phyloP scores from a whole-genome alignment of 495 filamentous ascomycete genomes.

The Lepidopterella palustris region DNA sequence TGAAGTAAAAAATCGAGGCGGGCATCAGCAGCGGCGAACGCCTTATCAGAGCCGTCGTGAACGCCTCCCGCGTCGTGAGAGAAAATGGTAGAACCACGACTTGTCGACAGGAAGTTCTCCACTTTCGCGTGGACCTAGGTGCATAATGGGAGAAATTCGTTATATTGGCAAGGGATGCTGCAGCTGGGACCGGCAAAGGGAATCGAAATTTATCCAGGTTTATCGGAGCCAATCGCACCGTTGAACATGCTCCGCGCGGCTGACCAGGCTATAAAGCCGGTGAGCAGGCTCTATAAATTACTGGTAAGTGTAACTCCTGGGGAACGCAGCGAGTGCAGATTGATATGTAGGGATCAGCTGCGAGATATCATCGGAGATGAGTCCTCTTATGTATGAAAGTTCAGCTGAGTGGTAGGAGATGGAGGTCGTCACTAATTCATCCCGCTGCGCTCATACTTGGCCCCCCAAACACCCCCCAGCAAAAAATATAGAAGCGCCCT shows the following conservation, averaged over 20 bases:
- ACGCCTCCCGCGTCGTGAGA: not conserved
- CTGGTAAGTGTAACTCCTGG: not conserved
- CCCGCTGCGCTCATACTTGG: not conserved
- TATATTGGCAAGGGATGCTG: conserved; percentile 21
- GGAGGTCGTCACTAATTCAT: not conserved
- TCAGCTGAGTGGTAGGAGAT: not conserved
- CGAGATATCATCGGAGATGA: not conserved
- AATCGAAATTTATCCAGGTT: conserved; percentile 9
- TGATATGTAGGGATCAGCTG: not conserved
- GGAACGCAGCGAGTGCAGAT: not conserved
- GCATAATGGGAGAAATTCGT: conserved; percentile 2
- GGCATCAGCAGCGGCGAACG: not conserved
- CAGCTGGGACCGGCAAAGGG: conserved; percentile 7
- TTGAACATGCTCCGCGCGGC: not conserved
- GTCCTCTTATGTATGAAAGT: not conserved
- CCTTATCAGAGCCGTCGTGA: not conserved
- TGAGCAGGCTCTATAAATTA: not conserved
- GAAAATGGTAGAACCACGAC: not conserved
- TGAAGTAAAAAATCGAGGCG: not conserved
- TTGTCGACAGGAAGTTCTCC: not conserved
- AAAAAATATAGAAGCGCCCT: not conserved
- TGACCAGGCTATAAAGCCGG: not conserved
- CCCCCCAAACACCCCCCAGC: not conserved
- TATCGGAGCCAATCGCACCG: not conserved
- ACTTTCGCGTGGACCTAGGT: not conserved